Percentiles rank a stretch among this genome's conserved stretches.
These are phyloP conservation scores for Pythium periplocum DNA, from an alignment of 352 stramenopile species.

Conservation along the genomic window DNA sequence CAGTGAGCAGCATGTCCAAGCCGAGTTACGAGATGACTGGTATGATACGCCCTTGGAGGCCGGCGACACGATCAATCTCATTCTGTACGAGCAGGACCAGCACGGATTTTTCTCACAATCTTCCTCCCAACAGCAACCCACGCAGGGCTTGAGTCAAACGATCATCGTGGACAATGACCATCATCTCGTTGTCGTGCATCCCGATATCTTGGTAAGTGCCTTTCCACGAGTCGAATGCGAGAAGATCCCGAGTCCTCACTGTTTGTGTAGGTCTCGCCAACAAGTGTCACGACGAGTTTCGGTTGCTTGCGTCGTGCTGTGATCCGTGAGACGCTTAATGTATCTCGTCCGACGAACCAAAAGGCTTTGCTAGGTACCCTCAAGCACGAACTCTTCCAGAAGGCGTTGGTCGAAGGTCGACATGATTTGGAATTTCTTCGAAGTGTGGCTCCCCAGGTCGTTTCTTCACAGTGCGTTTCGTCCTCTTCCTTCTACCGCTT, in stretches of 20 bases:
- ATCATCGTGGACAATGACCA: slow-evolving; percentile 35
- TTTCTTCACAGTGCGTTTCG: slow-evolving; percentile 47
- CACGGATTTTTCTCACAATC: slow-evolving; percentile 34
- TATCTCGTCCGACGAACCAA: slow-evolving; percentile 45
- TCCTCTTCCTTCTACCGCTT: too few relatives aligned
- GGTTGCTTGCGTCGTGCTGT: slow-evolving; percentile 62
- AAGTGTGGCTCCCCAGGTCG: slow-evolving; percentile 37
- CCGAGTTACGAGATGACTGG: slow-evolving; percentile 63
- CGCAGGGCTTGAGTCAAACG: not conserved
- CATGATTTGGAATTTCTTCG: slow-evolving; percentile 28
- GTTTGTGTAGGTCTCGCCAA: slow-evolving; percentile 60
- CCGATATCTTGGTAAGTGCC: slow-evolving; percentile 60
- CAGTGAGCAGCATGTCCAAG: slow-evolving; percentile 51
- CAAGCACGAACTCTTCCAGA: slow-evolving; percentile 83
- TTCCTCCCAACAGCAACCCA: not conserved
- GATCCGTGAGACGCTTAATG: slow-evolving; percentile 57
- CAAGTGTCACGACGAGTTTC: slow-evolving; percentile 74
- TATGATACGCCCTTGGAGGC: slow-evolving; percentile 68
- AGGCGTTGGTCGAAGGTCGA: slow-evolving; percentile 34
- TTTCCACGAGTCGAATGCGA: not conserved
- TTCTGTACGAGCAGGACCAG: slow-evolving; percentile 53
- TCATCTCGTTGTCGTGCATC: slow-evolving; percentile 64
- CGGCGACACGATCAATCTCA: slow-evolving; percentile 75
- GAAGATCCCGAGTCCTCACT: too few relatives aligned
- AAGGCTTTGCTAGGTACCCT: slow-evolving; percentile 72